Evolutionary conservation across 2,329 filamentous ascomycete genomes (phyloP).

Genomic region (Ophiobolus disseminans): DNA sequence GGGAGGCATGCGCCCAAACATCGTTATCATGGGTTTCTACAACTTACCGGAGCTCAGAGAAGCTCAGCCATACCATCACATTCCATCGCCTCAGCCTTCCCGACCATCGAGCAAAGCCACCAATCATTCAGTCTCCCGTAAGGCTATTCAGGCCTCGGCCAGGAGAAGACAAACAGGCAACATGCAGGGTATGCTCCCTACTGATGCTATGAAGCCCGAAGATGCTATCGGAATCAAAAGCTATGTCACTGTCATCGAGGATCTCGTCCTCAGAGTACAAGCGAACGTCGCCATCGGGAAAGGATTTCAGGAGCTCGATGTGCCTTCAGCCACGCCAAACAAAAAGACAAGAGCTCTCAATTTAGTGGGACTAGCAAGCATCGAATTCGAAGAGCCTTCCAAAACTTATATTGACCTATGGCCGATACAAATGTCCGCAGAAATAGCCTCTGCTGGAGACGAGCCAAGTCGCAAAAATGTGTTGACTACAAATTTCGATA

Average conservation of each 20-base stretch:
- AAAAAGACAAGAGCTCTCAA: conserved; percentile 33
- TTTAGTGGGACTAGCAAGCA: conserved; percentile 30
- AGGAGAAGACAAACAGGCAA: conserved; percentile 57
- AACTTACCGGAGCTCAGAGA: conserved; percentile 78
- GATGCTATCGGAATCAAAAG: conserved; percentile 72
- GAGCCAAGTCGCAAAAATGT: conserved; percentile 62
- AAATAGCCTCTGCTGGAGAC: conserved; percentile 67
- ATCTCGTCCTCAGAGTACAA: conserved; percentile 76
- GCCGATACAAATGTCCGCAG: conserved; percentile 93
- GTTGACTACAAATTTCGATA: conserved; percentile 89
- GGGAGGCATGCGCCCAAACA: conserved; percentile 88
- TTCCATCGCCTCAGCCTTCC: conserved; percentile 58
- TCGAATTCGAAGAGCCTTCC: conserved; percentile 61
- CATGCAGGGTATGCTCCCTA: conserved; percentile 68
- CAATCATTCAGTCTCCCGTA: conserved; percentile 37
- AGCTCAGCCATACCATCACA: conserved; percentile 63
- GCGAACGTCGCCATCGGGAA: conserved; percentile 86
- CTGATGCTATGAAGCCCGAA: conserved; percentile 73
- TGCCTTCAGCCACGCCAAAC: conserved; percentile 59
- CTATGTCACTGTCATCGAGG: conserved; percentile 84
- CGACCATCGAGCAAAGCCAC: conserved; percentile 39
- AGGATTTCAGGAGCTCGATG: conserved; percentile 78
- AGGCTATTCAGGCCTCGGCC: conserved; percentile 42
- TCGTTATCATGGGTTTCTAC: conserved; percentile 80
- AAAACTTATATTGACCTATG: conserved; percentile 88